Base-by-base conservation (phyloP, 495 filamentous ascomycete genomes). In the Trypethelium eluteriae region DNA sequence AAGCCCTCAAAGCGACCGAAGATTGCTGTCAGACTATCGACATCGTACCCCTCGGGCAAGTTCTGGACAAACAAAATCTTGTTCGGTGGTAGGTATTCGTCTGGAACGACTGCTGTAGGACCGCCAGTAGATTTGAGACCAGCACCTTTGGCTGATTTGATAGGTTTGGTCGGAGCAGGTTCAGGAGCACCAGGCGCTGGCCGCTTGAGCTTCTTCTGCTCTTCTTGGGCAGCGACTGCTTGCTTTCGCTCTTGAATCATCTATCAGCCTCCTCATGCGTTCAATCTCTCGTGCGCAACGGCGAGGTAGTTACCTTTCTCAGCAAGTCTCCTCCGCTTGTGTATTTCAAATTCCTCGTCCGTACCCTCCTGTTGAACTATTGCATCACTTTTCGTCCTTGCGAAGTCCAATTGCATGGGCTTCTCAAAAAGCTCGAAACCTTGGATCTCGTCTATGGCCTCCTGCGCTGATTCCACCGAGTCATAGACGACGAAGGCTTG, bases 401-500 rank as follows among this genome's bases (percentile, higher is more conserved):
- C 95, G 72, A 90, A 90, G 7, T 90, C 90, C 57, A 97, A 74
- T 34, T 87, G 80, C 91, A 99, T 96, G 2, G 91, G 88, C 79
- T 96, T 96, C 35, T 89, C 92, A 71, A 96, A 96, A 16, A 99
- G 79, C 68, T 95, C 91, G 78, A 99, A 98, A 16, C 92, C 93
- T 72, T 98, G 89, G 70, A 96, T 81, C 67, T 96, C 91, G 34
- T 94, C 88, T 67, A 96, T 89, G 16, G 94, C 94, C 53, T 85
- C 82, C 66, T 84, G 80, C 7, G 92, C 94, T 0, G 88, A 82
- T 53, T 92, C 87, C 36, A 85, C 79, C 63, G 80, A 85, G 70
- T 96, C 92, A 76, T 92, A 98, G 64, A 99, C 93, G 65, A 99
- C 80, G 76, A 99, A 99, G 5, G 94, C 94, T 78, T 99, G 94